A percentile compares a stretch with the other conserved stretches of the same genome.
Evolutionary conservation across 139 green algal species (phyloP).

Genomic region (Auxenochlorella pyrenoidosa): DNA sequence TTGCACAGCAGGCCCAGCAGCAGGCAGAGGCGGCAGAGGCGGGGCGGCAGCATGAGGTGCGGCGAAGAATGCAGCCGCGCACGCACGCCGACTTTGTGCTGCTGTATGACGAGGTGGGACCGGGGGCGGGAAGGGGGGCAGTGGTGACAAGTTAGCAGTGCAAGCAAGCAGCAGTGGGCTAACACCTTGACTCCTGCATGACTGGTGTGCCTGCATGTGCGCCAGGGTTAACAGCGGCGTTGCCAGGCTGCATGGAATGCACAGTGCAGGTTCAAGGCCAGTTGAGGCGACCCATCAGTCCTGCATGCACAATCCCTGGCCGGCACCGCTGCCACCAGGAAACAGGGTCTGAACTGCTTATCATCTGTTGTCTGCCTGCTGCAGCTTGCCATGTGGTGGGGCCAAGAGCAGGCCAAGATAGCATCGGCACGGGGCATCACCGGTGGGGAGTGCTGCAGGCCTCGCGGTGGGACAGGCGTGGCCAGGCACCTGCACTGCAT

Average conservation of each 20-base stretch:
- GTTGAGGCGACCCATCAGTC: background rate
- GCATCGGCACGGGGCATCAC: constrained; percentile 46
- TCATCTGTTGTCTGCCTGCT: too few relatives aligned
- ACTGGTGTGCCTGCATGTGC: background rate
- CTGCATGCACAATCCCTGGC: too few relatives aligned
- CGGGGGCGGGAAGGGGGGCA: background rate
- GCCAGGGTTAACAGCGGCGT: background rate
- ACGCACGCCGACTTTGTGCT: constrained; percentile 83
- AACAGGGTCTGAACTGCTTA: too few relatives aligned
- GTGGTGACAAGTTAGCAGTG: too few relatives aligned
- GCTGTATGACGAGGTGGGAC: constrained; percentile 61
- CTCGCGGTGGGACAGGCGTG: background rate
- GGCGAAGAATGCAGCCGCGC: constrained; percentile 76
- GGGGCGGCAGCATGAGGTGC: background rate
- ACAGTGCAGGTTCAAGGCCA: background rate
- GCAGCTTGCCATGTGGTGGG: constrained; percentile 8
- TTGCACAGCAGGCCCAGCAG: background rate
- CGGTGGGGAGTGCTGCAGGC: background rate
- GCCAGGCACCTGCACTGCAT: background rate
- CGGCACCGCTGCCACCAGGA: too few relatives aligned
- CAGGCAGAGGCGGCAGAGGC: background rate
- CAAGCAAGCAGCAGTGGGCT: too few relatives aligned
- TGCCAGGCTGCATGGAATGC: background rate
- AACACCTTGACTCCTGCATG: too few relatives aligned
- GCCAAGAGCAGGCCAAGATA: constrained; percentile 77